These are phyloP conservation scores for Quercus phellos DNA, from an alignment of 331 rosid species.

Conservation along the genomic window DNA sequence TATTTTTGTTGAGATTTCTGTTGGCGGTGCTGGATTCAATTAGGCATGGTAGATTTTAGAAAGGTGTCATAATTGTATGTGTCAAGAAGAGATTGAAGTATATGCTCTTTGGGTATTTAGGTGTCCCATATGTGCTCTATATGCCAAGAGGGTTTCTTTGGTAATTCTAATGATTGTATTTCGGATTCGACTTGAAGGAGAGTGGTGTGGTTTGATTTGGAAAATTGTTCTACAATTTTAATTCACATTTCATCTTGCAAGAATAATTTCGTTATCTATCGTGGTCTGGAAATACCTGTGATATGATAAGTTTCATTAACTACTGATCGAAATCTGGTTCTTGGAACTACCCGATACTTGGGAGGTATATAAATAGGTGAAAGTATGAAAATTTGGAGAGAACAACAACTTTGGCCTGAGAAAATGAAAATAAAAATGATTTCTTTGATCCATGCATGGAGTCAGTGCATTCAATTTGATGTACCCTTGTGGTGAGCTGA, in stretches of 20 bases:
- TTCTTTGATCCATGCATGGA: background rate
- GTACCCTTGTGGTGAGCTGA: background rate
- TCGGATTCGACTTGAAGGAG: background rate
- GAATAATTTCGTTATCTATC: background rate
- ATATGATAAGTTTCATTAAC: background rate
- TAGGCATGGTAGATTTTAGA: too few relatives aligned
- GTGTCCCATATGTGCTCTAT: background rate
- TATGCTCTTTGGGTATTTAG: background rate
- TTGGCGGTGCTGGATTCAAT: background rate
- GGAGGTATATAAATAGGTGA: background rate
- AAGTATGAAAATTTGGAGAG: background rate
- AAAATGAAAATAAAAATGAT: background rate
- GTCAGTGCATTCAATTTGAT: background rate
- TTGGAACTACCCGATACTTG: background rate
- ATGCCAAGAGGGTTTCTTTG: background rate
- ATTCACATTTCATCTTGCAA: background rate
- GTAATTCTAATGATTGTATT: background rate
- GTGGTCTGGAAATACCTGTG: background rate
- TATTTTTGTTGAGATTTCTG: background rate
- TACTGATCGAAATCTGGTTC: background rate
- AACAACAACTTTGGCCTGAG: background rate
- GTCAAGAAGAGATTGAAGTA: background rate
- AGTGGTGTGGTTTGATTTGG: background rate
- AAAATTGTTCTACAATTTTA: background rate
- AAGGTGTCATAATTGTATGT: too few relatives aligned